Evolutionary conservation across 1,139 yeast species (phyloP), one percentile per base, ranked within the genome.

Genomic region (Pichia sp.): DNA sequence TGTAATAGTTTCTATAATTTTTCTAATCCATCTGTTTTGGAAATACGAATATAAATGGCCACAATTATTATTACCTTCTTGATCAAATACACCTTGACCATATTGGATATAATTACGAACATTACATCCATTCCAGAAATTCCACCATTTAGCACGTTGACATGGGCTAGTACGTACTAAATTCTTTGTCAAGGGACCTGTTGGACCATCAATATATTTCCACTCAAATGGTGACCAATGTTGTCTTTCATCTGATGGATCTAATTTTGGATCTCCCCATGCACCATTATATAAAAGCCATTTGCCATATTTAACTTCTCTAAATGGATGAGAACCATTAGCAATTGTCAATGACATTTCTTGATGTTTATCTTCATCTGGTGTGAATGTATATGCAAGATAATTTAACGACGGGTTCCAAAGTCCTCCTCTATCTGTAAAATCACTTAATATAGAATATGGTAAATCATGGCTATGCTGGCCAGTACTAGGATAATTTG

Each of bases 401-500:
- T 77, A 86, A 60, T 92, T 90, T 59, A 76, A 69, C 0, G 89
- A 71, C 0, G 97, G 97, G 64, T 90, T 92, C 97, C 98, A 92
- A 56, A 92, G 70, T 4, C 95, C 85, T 1, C 98, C 98, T 42
- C 96, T 72, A 64, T 92, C 97, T 1, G 97, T 88, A 65, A 88
- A 92, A 67, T 92, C 98, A 42, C 89, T 81, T 44, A 92, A 70
- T 52, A 94, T 89, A 49, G 87, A 85, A 66, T 86, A 88, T 0
- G 98, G 98, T 47, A 89, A 74, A 65, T 92, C 97, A 64, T 90
- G 97, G 1, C 96, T 83, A 63, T 90, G 96, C 61, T 90, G 96
- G 0, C 98, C 98, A 0, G 85, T 92, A n/a, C 95, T 79, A 0
- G 94, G 95, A 62, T 92, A 92, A 65, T 90, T 90, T 16, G 97